phyloP scores from a whole-genome alignment of 495 filamentous ascomycete genomes.

The Aspergillus leporis region DNA sequence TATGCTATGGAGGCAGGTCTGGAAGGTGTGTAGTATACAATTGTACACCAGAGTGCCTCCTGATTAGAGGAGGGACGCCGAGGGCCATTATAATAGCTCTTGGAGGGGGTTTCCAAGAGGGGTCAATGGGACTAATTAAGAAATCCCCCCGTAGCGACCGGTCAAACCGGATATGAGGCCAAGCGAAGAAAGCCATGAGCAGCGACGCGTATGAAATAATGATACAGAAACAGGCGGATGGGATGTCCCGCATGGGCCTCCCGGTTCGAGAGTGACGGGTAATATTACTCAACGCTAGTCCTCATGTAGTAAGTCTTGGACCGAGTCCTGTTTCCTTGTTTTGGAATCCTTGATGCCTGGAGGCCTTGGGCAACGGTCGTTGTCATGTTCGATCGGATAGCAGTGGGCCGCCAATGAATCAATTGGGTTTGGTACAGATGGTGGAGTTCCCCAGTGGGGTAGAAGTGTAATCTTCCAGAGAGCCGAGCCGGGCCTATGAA shows the following conservation, averaged over 20 bases:
- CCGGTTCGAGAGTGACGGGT: neutral
- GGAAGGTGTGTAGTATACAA: neutral
- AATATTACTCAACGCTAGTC: neutral
- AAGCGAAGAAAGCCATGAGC: too few species aligned
- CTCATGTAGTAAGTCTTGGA: neutral
- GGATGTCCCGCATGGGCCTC: neutral
- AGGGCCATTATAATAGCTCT: neutral
- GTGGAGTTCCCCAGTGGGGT: neutral
- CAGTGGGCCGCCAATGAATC: neutral
- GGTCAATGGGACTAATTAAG: neutral
- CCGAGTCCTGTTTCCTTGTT: neutral
- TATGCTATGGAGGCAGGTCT: neutral
- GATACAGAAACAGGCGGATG: neutral
- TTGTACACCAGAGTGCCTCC: neutral
- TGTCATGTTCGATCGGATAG: neutral
- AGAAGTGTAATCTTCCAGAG: neutral
- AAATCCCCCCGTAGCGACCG: neutral
- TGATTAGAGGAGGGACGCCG: neutral
- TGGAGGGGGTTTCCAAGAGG: neutral
- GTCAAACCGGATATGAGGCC: neutral
- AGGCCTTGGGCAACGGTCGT: neutral
- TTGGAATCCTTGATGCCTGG: neutral
- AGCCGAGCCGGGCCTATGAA: neutral
- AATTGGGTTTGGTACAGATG: neutral
- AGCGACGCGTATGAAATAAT: neutral